Evolutionary conservation across 179 eudicot genomes (phyloP).

Genomic region (Spergularia azorica): DNA sequence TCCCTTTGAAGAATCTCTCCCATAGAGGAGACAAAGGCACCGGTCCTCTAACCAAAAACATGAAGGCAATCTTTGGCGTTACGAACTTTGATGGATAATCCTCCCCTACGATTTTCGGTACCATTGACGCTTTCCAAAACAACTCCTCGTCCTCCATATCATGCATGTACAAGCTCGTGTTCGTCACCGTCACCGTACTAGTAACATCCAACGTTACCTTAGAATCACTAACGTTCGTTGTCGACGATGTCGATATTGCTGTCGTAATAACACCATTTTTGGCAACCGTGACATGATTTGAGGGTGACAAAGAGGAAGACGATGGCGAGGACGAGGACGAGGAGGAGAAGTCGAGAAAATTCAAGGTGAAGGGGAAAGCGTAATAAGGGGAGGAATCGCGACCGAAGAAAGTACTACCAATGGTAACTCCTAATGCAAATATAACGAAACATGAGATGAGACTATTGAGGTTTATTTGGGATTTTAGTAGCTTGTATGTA

Average conservation of each 20-base stretch:
- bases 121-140: conserved; percentile 58
- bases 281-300: neutral
- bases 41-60: conserved; percentile 47
- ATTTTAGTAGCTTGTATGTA: conserved; percentile 22
- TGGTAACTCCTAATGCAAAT: conserved; percentile 44
- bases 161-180: conserved; percentile 33
- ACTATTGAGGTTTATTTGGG: conserved; percentile 34
- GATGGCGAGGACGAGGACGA: neutral
- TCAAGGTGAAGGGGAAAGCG: conserved; percentile 12
- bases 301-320: neutral
- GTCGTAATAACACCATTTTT: neutral
- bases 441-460: conserved; percentile 44
- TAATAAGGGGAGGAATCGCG: conserved; percentile 9
- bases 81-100: conserved; percentile 12
- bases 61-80: conserved; percentile 40
- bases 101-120: conserved; percentile 14
- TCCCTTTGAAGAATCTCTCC: conserved; percentile 45
- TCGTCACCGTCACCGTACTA: neutral
- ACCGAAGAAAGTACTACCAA: conserved; percentile 41
- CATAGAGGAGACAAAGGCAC: conserved; percentile 44
- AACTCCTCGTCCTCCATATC: conserved; percentile 61
- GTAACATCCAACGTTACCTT: neutral
- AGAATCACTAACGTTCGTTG: neutral
- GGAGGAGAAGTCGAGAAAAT: conserved; percentile 21
- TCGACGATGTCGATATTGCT: neutral